Percentiles rank a stretch among this genome's conserved stretches.
phyloP scores from a whole-genome alignment of 176 grass and related monocot species.

The Oryza coarctata region DNA sequence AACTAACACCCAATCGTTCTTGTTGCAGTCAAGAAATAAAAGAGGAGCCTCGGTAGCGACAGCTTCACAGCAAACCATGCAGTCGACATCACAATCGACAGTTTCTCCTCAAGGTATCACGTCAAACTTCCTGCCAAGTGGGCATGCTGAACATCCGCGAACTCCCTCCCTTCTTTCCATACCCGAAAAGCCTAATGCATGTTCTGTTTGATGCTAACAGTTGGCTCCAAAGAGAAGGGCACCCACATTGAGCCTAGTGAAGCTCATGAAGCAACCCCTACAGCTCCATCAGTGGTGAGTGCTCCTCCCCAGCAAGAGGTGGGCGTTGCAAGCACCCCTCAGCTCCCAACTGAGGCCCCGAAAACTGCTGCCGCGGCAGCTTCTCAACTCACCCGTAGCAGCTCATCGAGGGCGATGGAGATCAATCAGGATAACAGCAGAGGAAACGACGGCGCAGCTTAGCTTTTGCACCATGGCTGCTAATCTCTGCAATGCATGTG shows the following conservation, averaged over 20 bases:
- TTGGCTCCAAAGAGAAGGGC: not conserved
- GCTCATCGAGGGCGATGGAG: not conserved
- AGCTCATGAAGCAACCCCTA: not conserved
- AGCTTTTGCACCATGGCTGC: not conserved
- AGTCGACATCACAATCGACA: slow-evolving; percentile 26
- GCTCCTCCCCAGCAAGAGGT: not conserved
- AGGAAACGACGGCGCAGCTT: not conserved
- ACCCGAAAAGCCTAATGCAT: not conserved
- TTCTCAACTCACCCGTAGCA: not conserved
- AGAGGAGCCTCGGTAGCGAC: slow-evolving; percentile 46
- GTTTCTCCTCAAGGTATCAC: slow-evolving; percentile 38
- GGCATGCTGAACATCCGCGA: not conserved
- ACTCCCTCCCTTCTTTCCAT: not conserved
- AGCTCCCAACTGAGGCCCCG: not conserved
- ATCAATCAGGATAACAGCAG: not conserved
- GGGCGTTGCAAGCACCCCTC: not conserved
- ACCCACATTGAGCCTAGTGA: not conserved
- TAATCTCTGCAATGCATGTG: not conserved
- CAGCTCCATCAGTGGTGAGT: not conserved
- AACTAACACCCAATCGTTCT: not conserved
- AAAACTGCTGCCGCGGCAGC: not conserved
- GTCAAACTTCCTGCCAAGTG: not conserved
- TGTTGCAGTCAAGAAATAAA: slow-evolving; percentile 73
- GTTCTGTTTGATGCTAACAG: not conserved
- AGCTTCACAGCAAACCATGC: slow-evolving; percentile 33